phyloP scores from a whole-genome alignment of 352 stramenopile species.

The Pythium dissimile region DNA sequence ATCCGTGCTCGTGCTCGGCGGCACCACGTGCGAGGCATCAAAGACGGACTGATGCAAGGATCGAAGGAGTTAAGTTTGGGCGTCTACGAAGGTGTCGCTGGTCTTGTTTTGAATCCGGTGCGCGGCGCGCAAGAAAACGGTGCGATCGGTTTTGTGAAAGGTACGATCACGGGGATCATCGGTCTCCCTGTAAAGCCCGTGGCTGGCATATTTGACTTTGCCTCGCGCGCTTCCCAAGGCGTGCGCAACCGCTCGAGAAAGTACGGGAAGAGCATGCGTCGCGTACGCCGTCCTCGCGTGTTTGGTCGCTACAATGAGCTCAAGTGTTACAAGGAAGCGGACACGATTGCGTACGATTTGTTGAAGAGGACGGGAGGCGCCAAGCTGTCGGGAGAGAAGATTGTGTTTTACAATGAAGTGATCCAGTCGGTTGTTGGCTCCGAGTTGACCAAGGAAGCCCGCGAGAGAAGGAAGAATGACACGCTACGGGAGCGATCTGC shows the following conservation, averaged over 20 bases:
- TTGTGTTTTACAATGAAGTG: constrained; percentile 88
- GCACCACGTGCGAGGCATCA: constrained; percentile 73
- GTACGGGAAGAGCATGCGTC: constrained; percentile 72
- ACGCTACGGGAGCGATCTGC: constrained; percentile 61
- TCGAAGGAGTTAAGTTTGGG: constrained; percentile 83
- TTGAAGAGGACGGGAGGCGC: constrained; percentile 68
- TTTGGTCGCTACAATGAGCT: constrained; percentile 89
- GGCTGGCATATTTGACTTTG: constrained; percentile 87
- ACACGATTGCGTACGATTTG: constrained; percentile 83
- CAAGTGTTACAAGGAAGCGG: constrained; percentile 87
- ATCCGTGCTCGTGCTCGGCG: constrained; percentile 74
- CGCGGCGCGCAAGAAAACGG: constrained; percentile 75
- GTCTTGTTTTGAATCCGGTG: constrained; percentile 79
- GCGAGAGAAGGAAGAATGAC: constrained; percentile 60
- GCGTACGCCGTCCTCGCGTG: constrained; percentile 75
- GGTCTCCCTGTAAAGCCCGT: constrained; percentile 84
- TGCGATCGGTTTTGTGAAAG: constrained; percentile 79
- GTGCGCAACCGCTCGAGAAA: constrained; percentile 81
- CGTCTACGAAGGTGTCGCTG: constrained; percentile 81
- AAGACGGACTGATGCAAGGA: constrained; percentile 78
- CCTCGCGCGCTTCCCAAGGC: constrained; percentile 82
- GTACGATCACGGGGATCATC: constrained; percentile 86
- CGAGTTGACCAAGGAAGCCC: constrained; percentile 74
- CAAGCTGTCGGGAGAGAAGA: constrained; percentile 75
- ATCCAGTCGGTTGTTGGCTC: constrained; percentile 68